These are phyloP conservation scores for Eucalyptus albens DNA, from an alignment of 345 rosid genomes.

Conservation along the genomic window DNA sequence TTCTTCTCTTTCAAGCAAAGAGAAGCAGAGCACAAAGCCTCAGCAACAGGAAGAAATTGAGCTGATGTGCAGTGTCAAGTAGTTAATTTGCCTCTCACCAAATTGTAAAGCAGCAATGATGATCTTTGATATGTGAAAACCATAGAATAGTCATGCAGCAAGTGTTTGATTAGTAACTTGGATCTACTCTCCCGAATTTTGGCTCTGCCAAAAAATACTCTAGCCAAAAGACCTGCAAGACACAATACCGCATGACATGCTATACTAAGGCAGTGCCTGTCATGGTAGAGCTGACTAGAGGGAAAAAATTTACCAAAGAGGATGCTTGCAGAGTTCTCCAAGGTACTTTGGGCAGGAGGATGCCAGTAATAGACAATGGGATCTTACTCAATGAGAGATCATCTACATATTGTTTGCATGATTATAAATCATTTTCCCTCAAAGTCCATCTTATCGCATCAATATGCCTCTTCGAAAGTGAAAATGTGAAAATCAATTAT, in stretches of 20 bases:
- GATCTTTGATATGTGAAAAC: not conserved
- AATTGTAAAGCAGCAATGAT: not conserved
- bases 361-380: conserved; percentile 84
- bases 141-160: not conserved
- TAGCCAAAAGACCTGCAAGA: conserved; percentile 66
- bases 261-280: not conserved
- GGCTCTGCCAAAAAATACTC: conserved; percentile 85
- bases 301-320: conserved; percentile 51
- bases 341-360: conserved; percentile 72
- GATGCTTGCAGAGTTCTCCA: conserved; percentile 89
- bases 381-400: conserved; percentile 49
- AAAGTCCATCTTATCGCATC: not conserved
- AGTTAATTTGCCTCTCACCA: not conserved
- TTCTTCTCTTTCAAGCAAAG: not conserved
- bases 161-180: not conserved
- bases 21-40: not conserved
- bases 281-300: not conserved
- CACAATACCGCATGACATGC: not conserved
- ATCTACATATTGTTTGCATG: not conserved
- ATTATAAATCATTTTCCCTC: not conserved
- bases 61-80: not conserved
- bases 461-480: not conserved
- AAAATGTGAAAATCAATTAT: not conserved
- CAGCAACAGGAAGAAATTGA: not conserved
- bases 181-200: conserved; percentile 47